These are phyloP conservation scores for Prunella vulgaris DNA, from an alignment of 257 asterid species.

Conservation along the genomic window DNA sequence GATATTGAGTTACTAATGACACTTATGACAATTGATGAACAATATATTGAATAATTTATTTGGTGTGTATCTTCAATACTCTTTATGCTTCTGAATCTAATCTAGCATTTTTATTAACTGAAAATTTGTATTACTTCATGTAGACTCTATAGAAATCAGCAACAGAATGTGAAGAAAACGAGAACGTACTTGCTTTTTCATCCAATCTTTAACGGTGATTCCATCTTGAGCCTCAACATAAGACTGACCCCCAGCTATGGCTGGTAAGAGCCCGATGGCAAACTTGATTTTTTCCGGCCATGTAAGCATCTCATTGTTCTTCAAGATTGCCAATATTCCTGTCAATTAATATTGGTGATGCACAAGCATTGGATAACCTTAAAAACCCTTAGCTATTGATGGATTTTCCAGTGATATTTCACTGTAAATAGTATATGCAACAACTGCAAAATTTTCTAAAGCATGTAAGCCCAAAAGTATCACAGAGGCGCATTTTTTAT, in stretches of 20 bases:
- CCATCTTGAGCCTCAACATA: constrained; percentile 98
- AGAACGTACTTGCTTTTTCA: constrained; percentile 75
- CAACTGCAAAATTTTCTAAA: neutral
- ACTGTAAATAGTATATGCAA: neutral
- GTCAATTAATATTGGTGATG: constrained; percentile 9
- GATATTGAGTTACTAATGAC: neutral
- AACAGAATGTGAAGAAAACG: constrained; percentile 1
- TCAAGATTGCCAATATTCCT: constrained; percentile 93
- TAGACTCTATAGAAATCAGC: too few species aligned
- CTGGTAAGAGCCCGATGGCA: constrained; percentile 95
- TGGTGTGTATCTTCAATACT: neutral
- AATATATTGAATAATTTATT: neutral
- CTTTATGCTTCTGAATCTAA: neutral
- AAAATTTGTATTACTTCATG: neutral
- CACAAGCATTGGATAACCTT: neutral
- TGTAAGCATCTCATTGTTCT: constrained; percentile 95
- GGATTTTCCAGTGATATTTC: neutral
- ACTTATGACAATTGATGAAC: neutral
- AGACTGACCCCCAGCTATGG: constrained; percentile 91
- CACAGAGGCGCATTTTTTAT: too few species aligned
- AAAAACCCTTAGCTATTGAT: neutral
- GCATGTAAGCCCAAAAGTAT: too few species aligned
- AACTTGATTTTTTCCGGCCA: constrained; percentile 96
- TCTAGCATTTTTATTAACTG: neutral
- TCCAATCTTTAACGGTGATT: constrained; percentile 89